Percentiles rank a stretch among this genome's conserved stretches.
These are phyloP conservation scores for Imleria badia DNA, from an alignment of 768 basidiomycete genomes.

Conservation along the genomic window DNA sequence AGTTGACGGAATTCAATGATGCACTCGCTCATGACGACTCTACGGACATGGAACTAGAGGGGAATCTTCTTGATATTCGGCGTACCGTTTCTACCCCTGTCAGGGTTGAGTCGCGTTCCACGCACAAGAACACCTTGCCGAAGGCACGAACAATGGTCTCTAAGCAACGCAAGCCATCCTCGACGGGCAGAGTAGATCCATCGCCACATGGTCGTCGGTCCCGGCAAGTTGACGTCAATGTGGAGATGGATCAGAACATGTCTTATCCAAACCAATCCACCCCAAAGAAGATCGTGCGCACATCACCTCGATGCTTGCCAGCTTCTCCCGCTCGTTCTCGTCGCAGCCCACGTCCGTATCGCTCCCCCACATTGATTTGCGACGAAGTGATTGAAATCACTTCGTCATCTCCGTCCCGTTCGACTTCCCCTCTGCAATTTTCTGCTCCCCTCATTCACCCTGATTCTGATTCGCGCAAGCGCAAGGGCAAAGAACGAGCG, in stretches of 20 bases:
- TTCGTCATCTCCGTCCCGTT: conserved; percentile 29
- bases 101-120: conserved; percentile 30
- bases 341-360: not conserved
- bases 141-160: conserved; percentile 45
- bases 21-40: conserved; percentile 62
- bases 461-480: not conserved
- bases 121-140: conserved; percentile 40
- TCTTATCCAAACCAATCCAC: conserved; percentile 11
- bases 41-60: conserved; percentile 64
- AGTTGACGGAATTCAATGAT: conserved; percentile 46
- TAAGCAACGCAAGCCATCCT: conserved; percentile 19
- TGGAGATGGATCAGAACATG: conserved; percentile 51
- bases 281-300: conserved; percentile 1
- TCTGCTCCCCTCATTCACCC: not conserved
- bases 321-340: conserved; percentile 16
- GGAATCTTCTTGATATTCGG: conserved; percentile 47
- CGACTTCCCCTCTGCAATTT: conserved; percentile 11
- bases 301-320: conserved; percentile 7
- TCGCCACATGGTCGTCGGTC: conserved; percentile 43
- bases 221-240: conserved; percentile 46
- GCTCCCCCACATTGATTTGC: conserved; percentile 24
- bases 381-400: conserved; percentile 34
- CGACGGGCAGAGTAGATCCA: conserved; percentile 26
- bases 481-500: conserved; percentile 12
- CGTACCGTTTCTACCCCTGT: conserved; percentile 53